These are phyloP conservation scores for Tranzscheliella williamsii DNA, from an alignment of 1,284 basidiomycete species.

Conservation along the genomic window DNA sequence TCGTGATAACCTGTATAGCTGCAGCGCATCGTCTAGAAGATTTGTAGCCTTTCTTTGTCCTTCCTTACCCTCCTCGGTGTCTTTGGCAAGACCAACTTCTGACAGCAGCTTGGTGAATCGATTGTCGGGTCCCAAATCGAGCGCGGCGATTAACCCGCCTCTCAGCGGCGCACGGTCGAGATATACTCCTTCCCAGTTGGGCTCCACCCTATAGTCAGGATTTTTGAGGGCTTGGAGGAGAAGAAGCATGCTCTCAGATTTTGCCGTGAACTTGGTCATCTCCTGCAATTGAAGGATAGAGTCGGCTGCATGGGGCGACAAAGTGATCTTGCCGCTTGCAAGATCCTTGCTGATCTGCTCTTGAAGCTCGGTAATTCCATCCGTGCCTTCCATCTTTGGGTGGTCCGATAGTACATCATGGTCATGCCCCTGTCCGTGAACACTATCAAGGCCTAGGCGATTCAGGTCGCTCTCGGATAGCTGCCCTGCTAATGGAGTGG, in stretches of 20 bases:
- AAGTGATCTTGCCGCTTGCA: background rate
- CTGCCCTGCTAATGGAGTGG: background rate
- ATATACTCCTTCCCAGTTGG: constrained; percentile 27
- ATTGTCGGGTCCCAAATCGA: constrained; percentile 19
- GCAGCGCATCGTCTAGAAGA: constrained; percentile 12
- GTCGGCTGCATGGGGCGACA: background rate
- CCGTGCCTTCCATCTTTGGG: constrained; percentile 13
- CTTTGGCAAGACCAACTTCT: constrained; percentile 12
- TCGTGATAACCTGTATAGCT: constrained; percentile 19
- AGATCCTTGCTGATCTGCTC: constrained; percentile 8
- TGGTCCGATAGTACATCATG: constrained; percentile 25
- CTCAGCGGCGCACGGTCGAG: constrained; percentile 8
- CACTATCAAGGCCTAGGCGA: too few species aligned
- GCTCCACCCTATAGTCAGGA: constrained; percentile 8
- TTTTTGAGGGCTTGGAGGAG: constrained; percentile 21
- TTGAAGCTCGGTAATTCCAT: constrained; percentile 9
- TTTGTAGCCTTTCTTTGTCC: background rate
- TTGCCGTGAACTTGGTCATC: constrained; percentile 12
- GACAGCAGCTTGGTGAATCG: constrained; percentile 30
- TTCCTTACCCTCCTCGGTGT: background rate
- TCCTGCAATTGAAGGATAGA: constrained; percentile 7
- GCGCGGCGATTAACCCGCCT: constrained; percentile 5
- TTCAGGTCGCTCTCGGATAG: constrained; percentile 3
- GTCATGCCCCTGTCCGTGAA: constrained; percentile 17
- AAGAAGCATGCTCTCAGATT: constrained; percentile 25